Percentiles rank a stretch among this genome's conserved stretches.
Evolutionary conservation across 352 stramenopile genomes (phyloP).

Genomic region (Blastocystis sp.): DNA sequence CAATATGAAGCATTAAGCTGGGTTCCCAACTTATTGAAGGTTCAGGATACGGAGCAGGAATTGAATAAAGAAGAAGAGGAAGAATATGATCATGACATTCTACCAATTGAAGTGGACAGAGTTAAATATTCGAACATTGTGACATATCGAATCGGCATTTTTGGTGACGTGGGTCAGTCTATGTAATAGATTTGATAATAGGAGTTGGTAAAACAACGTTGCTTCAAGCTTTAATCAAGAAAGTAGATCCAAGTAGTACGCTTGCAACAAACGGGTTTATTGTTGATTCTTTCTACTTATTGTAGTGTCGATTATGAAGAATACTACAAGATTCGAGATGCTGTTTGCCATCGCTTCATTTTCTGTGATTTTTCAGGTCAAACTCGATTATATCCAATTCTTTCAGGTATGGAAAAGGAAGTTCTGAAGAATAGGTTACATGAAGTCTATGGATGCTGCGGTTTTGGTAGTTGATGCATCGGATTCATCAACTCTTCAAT

Average conservation of each 20-base stretch:
- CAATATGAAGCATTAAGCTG: constrained; percentile 26
- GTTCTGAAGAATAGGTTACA: not conserved
- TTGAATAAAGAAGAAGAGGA: not conserved
- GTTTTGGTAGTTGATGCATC: not conserved
- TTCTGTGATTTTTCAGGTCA: constrained; percentile 42
- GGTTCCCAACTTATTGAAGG: constrained; percentile 3
- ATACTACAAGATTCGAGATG: not conserved
- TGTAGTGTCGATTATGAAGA: not conserved
- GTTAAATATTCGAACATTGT: not conserved
- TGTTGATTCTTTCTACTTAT: not conserved
- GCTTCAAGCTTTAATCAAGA: not conserved
- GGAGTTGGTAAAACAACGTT: not conserved
- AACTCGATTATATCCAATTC: not conserved
- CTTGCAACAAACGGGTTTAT: constrained; percentile 7
- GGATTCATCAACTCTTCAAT: not conserved
- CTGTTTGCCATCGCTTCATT: not conserved
- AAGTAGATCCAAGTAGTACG: not conserved
- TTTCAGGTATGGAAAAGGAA: not conserved
- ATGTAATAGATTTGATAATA: not conserved
- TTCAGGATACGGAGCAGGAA: constrained; percentile 22
- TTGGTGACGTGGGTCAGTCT: not conserved
- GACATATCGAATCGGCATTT: not conserved
- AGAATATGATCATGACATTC: constrained; percentile 5
- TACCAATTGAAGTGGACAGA: constrained; percentile 28
- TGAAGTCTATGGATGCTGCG: not conserved